Evolutionary conservation across 2,329 filamentous ascomycete genomes (phyloP).

Genomic region (Cytospora piceicola): DNA sequence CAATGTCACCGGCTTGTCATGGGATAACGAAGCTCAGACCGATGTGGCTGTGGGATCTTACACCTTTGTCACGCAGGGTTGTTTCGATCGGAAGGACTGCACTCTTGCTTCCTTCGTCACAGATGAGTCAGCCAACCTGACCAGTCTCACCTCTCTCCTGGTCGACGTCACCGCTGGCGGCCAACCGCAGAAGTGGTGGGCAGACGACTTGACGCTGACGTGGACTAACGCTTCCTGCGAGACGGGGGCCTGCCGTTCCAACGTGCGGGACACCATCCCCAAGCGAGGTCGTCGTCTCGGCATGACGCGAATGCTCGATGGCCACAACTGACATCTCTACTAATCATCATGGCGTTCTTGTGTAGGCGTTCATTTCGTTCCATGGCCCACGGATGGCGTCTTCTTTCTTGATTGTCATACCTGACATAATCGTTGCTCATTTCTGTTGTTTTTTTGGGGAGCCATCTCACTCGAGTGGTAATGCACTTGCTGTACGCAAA

Average conservation of each 20-base stretch:
- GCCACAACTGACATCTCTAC: not conserved
- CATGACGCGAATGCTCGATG: conserved; percentile 18
- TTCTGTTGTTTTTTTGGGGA: conserved; percentile 27
- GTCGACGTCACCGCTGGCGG: conserved; percentile 46
- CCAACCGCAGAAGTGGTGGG: conserved; percentile 49
- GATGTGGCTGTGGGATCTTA: conserved; percentile 36
- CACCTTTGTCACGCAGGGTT: conserved; percentile 37
- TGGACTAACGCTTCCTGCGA: conserved; percentile 49
- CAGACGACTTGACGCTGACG: conserved; percentile 48
- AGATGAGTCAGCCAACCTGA: conserved; percentile 34
- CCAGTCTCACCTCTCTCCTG: conserved; percentile 43
- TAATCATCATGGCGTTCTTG: not conserved
- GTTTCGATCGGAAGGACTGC: conserved; percentile 38
- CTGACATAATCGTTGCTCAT: conserved; percentile 27
- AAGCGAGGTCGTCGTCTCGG: conserved; percentile 26
- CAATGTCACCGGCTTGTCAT: conserved; percentile 42
- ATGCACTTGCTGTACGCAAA: conserved; percentile 21
- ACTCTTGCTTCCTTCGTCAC: conserved; percentile 36
- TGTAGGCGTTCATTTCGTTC: conserved; percentile 7
- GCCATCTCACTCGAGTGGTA: conserved; percentile 27
- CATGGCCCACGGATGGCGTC: conserved; percentile 9
- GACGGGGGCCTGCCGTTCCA: conserved; percentile 44
- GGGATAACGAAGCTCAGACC: conserved; percentile 32
- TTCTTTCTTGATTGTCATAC: conserved; percentile 20
- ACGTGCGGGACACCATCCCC: conserved; percentile 38